Base-by-base conservation (phyloP, 164 flowering plant genomes). In the Saururus chinensis region DNA sequence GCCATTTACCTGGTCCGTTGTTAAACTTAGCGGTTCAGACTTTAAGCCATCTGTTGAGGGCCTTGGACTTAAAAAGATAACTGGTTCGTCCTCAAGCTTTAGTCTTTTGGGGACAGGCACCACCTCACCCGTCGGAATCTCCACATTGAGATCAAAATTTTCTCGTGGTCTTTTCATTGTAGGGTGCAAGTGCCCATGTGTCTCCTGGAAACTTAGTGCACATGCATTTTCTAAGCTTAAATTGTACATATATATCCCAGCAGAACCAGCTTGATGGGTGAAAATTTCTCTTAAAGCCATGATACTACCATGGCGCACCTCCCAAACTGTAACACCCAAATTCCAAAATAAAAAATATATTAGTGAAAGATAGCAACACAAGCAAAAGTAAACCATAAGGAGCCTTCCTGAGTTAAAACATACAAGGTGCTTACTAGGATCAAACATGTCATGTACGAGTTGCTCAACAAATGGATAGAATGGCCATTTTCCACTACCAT, bases 251-350 rank as follows among this genome's bases (percentile, higher is more conserved):
- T 73, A 62, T 24, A 87, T 83, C 58, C 92, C 98, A 67, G 90
- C 96, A 71, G 82, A 84, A 62, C 81, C 82, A 67, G 96, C 99
- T 76, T 91, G 98, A 74, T 83, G 85, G 9, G 89, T 77, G 59
- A 95, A 72, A 70, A 95, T 82, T 77, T 95, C 99, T 74, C 99
- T 91, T 60, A 95, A 67, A 60, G 96, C 96, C 98, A 91, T 91
- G 25, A 86, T 77, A 72, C 99, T 83, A 60, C 99, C 99, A 75
- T 95, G 99, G 22, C 99, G 96, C 58, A 89, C 78, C 80, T 95
- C 99, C 99, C 99, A 95, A 53, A 76, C 99, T 92, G 84, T 62
- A 30, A 70, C 56, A 64, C 25, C 35, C 21, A 17, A 56, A 56
- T 64, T 48, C n/a, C 11, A 40, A 40, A 41, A 35, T 21, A 26